Evolutionary conservation across 352 stramenopile genomes (phyloP).

Genomic region (Globisporangium takayamanum): DNA sequence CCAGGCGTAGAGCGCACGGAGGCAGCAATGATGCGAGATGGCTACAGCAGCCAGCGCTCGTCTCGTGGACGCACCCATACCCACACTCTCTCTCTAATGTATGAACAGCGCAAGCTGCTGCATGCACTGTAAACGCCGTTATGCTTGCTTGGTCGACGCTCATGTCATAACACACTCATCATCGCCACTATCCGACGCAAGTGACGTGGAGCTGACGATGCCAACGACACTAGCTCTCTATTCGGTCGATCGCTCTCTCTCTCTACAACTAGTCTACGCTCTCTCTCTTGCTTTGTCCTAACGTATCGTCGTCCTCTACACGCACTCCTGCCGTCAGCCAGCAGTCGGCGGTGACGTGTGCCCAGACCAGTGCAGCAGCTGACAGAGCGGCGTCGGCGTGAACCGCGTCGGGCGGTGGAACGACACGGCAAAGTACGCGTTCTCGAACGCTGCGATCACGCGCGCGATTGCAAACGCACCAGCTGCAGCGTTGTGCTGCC

Average conservation of each 20-base stretch:
- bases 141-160: too few species aligned
- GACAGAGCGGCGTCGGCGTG: conserved; percentile 67
- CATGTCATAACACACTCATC: neutral
- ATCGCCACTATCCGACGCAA: too few species aligned
- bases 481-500: conserved; percentile 72
- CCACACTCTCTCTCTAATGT: too few species aligned
- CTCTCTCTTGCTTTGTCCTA: too few species aligned
- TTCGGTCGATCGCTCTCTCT: neutral
- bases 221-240: neutral
- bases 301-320: neutral
- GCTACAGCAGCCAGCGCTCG: neutral
- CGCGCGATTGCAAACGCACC: conserved; percentile 73
- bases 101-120: neutral
- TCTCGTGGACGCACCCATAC: neutral
- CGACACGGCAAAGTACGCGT: conserved; percentile 69
- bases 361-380: conserved; percentile 76
- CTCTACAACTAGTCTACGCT: conserved; percentile 1
- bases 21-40: neutral
- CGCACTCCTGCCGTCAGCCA: neutral
- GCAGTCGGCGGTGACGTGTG: conserved; percentile 18
- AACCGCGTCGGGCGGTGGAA: conserved; percentile 76
- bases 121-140: neutral
- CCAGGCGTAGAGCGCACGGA: conserved; percentile 1
- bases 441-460: conserved; percentile 74
- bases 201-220: too few species aligned